Evolutionary conservation across 2,329 filamentous ascomycete genomes (phyloP), one percentile per base, ranked within the genome.

Genomic region (Dothistroma septosporum): DNA sequence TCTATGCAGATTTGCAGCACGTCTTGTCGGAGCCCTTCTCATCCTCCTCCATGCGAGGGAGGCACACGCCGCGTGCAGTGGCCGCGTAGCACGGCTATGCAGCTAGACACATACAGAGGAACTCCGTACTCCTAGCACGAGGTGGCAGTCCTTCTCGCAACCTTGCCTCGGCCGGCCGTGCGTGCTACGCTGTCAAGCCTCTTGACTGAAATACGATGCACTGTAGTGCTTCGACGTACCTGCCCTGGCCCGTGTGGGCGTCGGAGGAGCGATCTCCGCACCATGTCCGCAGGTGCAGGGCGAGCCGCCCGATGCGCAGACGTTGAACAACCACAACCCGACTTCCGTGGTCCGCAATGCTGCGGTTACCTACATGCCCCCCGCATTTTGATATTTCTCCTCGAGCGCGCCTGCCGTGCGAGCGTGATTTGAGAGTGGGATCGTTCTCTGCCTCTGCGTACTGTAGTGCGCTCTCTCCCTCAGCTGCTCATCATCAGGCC

Each of bases 1-100:
- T 59, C 41, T 21, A 59, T 55, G 60, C 55, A 58, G 62, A 60
- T 57, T 57, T 54, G 47, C 37, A 41, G 53, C 16, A 21, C 9
- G 6, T 12, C 32, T 35, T 35, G 32, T 28, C 24, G 24, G 24
- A 28, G 24, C 24, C 7, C 1, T 41, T 12, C 16, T 53, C 49
- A 16, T 33, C 4, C 14, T 24, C 14, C 22, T 19, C 31, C 32
- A 46, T 46, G 53, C n/a, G 53, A 55, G 53, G 35, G 21, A 46
- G 9, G 19, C 37, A 28, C 50, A 28, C 24, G 24, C 24, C 2
- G 24, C 24, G 6, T 28, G 24, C 35, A 32, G 50, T 12, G 21
- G 12, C 22, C 11, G 47, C 47, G 47, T 50, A 50, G 21, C 47
- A 33, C 53, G 53, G 28, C 47, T 37, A 58, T 58, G 55, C 47